Conservation (phyloP, 2,329 filamentous ascomycete species). For the Thielaviopsis populi region DNA sequence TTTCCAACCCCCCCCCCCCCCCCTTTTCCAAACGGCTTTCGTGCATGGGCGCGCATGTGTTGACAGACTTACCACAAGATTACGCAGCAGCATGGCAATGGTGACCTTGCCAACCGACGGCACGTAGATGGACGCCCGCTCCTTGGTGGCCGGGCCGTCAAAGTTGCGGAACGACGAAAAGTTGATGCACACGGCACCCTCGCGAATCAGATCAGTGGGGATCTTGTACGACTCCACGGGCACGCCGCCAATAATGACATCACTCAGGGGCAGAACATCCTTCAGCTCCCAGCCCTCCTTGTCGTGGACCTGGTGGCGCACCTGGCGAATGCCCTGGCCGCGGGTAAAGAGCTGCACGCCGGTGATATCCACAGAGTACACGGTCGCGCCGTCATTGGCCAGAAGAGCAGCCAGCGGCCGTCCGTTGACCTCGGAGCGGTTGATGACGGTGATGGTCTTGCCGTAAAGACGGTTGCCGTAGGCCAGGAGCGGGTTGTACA, state of each 20-base stretch:
- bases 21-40: too few species aligned
- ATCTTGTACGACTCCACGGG: slow-evolving; percentile 83
- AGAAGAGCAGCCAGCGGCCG: slow-evolving; percentile 81
- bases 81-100: slow-evolving; percentile 78
- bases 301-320: slow-evolving; percentile 73
- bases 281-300: slow-evolving; percentile 66
- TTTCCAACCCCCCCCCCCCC: too few species aligned
- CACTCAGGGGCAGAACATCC: slow-evolving; percentile 71
- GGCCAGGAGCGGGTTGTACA: slow-evolving; percentile 89
- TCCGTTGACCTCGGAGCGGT: slow-evolving; percentile 90
- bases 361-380: slow-evolving; percentile 87
- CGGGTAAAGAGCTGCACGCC: slow-evolving; percentile 86
- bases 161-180: slow-evolving; percentile 96
- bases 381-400: slow-evolving; percentile 88
- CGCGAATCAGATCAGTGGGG: slow-evolving; percentile 63
- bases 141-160: slow-evolving; percentile 66
- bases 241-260: slow-evolving; percentile 90
- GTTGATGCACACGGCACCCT: slow-evolving; percentile 96
- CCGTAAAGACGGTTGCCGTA: slow-evolving; percentile 88
- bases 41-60: neutral
- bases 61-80: slow-evolving; percentile 57
- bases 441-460: slow-evolving; percentile 90
- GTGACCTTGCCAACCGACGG: slow-evolving; percentile 96
- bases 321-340: slow-evolving; percentile 71
- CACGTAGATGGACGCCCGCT: slow-evolving; percentile 92